These are phyloP conservation scores for Suillus occidentalis DNA, from an alignment of 768 basidiomycete species.

Conservation along the genomic window DNA sequence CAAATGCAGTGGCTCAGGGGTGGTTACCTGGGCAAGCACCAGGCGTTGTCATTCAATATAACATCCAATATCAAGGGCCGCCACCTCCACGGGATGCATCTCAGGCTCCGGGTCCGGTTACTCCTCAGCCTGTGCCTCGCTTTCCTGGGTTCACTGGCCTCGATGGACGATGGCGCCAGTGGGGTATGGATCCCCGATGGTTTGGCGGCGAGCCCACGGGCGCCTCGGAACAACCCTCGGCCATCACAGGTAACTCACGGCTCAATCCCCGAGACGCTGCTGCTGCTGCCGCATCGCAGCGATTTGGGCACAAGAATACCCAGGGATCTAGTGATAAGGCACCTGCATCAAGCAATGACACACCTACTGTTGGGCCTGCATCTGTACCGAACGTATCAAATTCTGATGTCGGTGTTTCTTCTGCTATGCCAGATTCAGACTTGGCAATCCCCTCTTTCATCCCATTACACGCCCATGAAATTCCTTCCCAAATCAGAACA, in stretches of 20 bases:
- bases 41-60: slow-evolving; percentile 61
- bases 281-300: slow-evolving; percentile 64
- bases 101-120: slow-evolving; percentile 24
- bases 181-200: slow-evolving; percentile 46
- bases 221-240: slow-evolving; percentile 2
- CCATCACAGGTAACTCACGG: slow-evolving; percentile 6
- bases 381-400: too few relatives aligned
- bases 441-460: background rate
- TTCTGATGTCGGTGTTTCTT: background rate
- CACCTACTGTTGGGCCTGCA: background rate
- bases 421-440: background rate
- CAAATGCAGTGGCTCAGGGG: slow-evolving; percentile 33
- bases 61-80: slow-evolving; percentile 55
- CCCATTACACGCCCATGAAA: slow-evolving; percentile 2
- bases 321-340: background rate
- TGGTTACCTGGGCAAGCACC: slow-evolving; percentile 39
- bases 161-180: slow-evolving; percentile 63
- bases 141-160: slow-evolving; percentile 67
- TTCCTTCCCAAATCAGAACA: background rate
- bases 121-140: slow-evolving; percentile 48
- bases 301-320: slow-evolving; percentile 28
- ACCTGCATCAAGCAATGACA: background rate
- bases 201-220: slow-evolving; percentile 11
- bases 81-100: slow-evolving; percentile 15
- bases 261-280: slow-evolving; percentile 53